phyloP scores from a whole-genome alignment of 2,329 filamentous ascomycete genomes.

The Hymenoscyphus linearis region DNA sequence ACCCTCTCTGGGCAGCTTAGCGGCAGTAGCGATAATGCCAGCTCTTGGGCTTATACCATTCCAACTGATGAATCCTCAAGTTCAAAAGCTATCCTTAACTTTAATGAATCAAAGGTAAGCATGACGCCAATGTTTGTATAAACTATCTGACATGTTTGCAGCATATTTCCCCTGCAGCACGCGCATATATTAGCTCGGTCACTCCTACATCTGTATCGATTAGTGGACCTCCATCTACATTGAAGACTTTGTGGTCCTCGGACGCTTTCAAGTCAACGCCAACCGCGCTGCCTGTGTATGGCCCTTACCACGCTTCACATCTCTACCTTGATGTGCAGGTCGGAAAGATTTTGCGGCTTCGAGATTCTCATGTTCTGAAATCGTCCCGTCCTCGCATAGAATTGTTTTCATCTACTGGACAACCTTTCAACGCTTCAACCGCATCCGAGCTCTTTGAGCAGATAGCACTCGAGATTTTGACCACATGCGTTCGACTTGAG shows the following conservation, averaged over 20 bases:
- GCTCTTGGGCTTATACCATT: slow-evolving; percentile 60
- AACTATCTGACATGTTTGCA: slow-evolving; percentile 20
- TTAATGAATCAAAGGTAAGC: slow-evolving; percentile 50
- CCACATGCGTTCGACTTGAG: background rate
- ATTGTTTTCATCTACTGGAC: background rate
- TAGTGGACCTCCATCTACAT: slow-evolving; percentile 48
- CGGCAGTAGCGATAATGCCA: slow-evolving; percentile 14
- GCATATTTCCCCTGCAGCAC: slow-evolving; percentile 40
- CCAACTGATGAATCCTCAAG: slow-evolving; percentile 48
- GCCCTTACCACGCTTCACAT: slow-evolving; percentile 52
- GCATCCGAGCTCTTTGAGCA: slow-evolving; percentile 1
- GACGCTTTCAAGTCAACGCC: slow-evolving; percentile 38
- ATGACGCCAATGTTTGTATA: slow-evolving; percentile 6
- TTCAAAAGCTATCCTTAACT: slow-evolving; percentile 47
- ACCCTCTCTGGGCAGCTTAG: slow-evolving; percentile 36
- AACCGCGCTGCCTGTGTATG: slow-evolving; percentile 48
- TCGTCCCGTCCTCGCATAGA: background rate
- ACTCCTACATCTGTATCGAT: slow-evolving; percentile 45
- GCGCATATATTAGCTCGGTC: slow-evolving; percentile 50
- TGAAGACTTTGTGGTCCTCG: slow-evolving; percentile 40
- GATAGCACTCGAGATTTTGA: slow-evolving; percentile 2
- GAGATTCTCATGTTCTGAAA: slow-evolving; percentile 31
- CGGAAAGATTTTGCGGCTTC: slow-evolving; percentile 41
- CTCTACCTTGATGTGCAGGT: slow-evolving; percentile 42
- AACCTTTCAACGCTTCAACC: background rate